Evolutionary conservation across 176 grass and related monocot genomes (phyloP), one percentile per base, ranked within the genome.

Genomic region (Elaeis guineensis): DNA sequence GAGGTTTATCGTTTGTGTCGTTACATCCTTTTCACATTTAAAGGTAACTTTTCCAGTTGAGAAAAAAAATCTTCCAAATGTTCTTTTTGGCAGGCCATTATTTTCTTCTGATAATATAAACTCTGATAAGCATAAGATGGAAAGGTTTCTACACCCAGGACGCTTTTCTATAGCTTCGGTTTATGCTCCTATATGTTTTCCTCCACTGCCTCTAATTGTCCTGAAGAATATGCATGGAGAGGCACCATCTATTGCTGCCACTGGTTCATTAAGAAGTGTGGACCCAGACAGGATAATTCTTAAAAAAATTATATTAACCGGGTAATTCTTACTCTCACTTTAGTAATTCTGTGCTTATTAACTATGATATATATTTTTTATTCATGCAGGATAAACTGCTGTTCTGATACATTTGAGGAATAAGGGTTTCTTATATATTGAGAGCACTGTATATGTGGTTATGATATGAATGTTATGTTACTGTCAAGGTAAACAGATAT

Each of bases 121-220:
- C 72, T 91, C 75, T 49, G 83, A 97, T 79, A 97, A 97, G 77
- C 87, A 97, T 70, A 97, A 97, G 67, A 90, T 91, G 93, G 93
- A 97, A 65, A 85, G 75, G 58, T 97, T 97, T 91, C 60, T 97
- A 57, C 93, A 97, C 51, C 84, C 86, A 18, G 93, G 93, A 12
- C 87, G 78, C 52, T 97, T 89, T 80, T 97, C 80, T 21, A 58
- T 97, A 66, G 93, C 93, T 25, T 89, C 93, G 1, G 66, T 97
- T 28, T 91, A 88, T 75, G 93, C 84, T 58, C 93, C 93, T 5
- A 83, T 97, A 74, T 82, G 70, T 72, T 97, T 89, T 67, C 84
- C 83, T 23, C 60, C 78, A 3, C 52, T 82, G 71, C 84, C 93
- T 82, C 61, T 97, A 18, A 78, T 97, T 70, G 76, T 96, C 65